These are phyloP conservation scores for Zoysia matrella DNA, from an alignment of 202 grass and related monocot genomes.

Conservation along the genomic window DNA sequence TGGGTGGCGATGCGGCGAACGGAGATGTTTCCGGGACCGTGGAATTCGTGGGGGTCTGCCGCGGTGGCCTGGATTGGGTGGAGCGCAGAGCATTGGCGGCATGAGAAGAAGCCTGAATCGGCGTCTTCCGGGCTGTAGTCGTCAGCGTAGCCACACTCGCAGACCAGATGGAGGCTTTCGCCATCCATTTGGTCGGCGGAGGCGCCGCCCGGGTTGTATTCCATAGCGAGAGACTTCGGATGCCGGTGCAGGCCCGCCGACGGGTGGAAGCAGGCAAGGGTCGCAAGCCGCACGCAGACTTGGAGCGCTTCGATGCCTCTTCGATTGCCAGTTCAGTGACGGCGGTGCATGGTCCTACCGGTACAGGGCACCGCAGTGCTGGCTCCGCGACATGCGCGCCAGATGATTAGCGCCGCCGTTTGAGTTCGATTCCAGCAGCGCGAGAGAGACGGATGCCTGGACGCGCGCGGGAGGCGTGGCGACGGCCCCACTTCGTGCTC, in stretches of 20 bases:
- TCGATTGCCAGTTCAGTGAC: no score
- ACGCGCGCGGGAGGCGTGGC: no score
- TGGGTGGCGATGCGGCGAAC: slow-evolving; percentile 39
- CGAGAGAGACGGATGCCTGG: no score
- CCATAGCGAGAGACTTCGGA: slow-evolving; percentile 15
- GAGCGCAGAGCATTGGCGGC: slow-evolving; percentile 50
- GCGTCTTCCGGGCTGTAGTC: slow-evolving; percentile 41
- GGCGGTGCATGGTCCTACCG: no score
- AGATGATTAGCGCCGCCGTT: no score
- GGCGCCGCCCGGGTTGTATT: slow-evolving; percentile 12
- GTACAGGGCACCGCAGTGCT: no score
- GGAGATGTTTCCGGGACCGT: slow-evolving; percentile 1
- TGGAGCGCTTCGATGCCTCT: no score
- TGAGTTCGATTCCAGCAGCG: no score
- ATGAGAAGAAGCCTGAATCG: slow-evolving; percentile 62
- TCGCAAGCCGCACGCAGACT: no score
- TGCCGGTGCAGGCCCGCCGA: background rate
- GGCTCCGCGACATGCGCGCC: no score
- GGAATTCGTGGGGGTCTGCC: slow-evolving; percentile 37
- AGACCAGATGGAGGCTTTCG: slow-evolving; percentile 22
- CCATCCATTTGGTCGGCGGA: background rate
- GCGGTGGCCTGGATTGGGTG: slow-evolving; percentile 49
- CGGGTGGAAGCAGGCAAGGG: no score
- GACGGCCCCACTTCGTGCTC: no score
- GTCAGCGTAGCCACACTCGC: slow-evolving; percentile 34